A percentile compares a stretch with the other conserved stretches of the same genome.
These are phyloP conservation scores for Penicillium sp. DNA, from an alignment of 2,329 filamentous ascomycete genomes.

Conservation along the genomic window DNA sequence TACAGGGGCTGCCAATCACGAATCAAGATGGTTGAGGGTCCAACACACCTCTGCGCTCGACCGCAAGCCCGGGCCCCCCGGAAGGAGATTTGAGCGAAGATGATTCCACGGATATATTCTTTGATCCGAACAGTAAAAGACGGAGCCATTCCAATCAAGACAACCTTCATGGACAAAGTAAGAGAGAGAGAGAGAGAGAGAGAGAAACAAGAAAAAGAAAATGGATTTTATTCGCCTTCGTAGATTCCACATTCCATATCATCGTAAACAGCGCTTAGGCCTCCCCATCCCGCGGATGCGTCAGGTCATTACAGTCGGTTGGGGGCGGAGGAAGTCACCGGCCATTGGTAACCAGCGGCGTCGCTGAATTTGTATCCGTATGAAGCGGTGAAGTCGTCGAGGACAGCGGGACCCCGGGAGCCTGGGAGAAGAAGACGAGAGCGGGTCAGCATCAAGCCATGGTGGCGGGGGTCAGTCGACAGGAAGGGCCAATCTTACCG, in stretches of 20 bases:
- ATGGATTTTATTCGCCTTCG: slow-evolving; percentile 22
- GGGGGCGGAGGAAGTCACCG: slow-evolving; percentile 61
- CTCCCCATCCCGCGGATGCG: background rate
- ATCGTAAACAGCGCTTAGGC: slow-evolving; percentile 18
- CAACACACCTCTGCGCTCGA: too few species aligned
- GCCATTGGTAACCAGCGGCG: slow-evolving; percentile 92
- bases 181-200: slow-evolving; percentile 6
- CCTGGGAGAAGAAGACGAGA: slow-evolving; percentile 48
- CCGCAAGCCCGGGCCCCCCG: too few species aligned
- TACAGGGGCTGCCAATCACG: too few species aligned
- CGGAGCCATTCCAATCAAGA: too few species aligned
- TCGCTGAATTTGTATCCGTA: slow-evolving; percentile 99
- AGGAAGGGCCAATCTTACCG: slow-evolving; percentile 53
- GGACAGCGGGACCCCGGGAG: slow-evolving; percentile 88
- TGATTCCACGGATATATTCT: too few species aligned
- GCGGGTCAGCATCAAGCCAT: background rate
- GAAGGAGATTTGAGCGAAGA: too few species aligned
- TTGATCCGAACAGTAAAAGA: too few species aligned
- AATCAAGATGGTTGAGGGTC: too few species aligned
- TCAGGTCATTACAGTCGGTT: slow-evolving; percentile 67
- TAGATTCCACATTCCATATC: slow-evolving; percentile 19
- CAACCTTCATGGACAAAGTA: background rate
- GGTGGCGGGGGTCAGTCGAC: background rate
- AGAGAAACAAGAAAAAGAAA: slow-evolving; percentile 10
- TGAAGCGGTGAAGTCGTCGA: slow-evolving; percentile 96